A percentile compares a stretch with the other conserved stretches of the same genome.
phyloP scores from a whole-genome alignment of 179 eudicot genomes.

The Actinidia polygama region DNA sequence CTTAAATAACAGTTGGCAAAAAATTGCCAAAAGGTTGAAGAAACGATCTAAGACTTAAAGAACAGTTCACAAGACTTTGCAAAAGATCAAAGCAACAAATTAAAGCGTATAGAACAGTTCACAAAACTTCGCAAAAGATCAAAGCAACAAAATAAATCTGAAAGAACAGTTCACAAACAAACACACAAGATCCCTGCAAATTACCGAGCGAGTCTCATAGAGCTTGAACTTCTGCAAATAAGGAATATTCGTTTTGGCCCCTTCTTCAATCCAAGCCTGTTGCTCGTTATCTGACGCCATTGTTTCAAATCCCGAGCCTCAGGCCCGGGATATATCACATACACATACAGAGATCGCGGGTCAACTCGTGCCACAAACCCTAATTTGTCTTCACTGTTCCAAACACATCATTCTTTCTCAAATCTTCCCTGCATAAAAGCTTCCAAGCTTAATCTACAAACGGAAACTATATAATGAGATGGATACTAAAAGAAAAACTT shows the following conservation, averaged over 20 bases:
- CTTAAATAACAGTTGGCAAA: neutral
- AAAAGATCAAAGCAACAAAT: too few relatives aligned
- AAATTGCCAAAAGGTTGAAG: too few relatives aligned
- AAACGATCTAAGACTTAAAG: too few relatives aligned
- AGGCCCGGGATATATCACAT: conserved; percentile 32
- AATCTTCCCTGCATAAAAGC: neutral
- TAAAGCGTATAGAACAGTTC: too few relatives aligned
- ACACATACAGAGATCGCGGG: conserved; percentile 22
- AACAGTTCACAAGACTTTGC: too few relatives aligned
- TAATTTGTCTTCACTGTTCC: conserved; percentile 10
- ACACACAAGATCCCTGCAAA: neutral
- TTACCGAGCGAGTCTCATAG: conserved; percentile 89
- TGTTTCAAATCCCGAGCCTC: conserved; percentile 39
- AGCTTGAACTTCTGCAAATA: conserved; percentile 76
- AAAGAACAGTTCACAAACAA: neutral
- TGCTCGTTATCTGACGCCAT: conserved; percentile 33
- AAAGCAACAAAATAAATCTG: conserved; percentile 13
- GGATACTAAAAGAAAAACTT: neutral
- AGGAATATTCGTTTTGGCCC: conserved; percentile 25
- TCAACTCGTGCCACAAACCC: conserved; percentile 13
- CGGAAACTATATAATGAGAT: neutral
- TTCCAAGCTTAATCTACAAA: neutral
- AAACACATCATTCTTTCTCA: neutral
- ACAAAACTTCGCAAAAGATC: neutral
- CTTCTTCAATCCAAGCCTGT: conserved; percentile 30